A percentile compares a stretch with the other conserved stretches of the same genome.
Evolutionary conservation across 495 filamentous ascomycete genomes (phyloP).

Genomic region (Hypoxylon lienhwacheense): DNA sequence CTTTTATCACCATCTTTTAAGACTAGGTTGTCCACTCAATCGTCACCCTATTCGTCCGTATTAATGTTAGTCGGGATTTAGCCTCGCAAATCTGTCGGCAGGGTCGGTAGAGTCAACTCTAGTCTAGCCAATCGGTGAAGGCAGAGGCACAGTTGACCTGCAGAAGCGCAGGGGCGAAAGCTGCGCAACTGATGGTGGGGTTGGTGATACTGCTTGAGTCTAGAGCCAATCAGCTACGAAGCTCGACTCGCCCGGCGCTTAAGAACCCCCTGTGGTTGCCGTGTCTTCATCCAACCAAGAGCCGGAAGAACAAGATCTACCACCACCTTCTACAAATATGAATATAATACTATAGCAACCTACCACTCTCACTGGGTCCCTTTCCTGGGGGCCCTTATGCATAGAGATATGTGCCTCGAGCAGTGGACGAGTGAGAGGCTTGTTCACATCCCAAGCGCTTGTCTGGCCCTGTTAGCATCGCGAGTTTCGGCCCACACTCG

Average conservation of each 20-base stretch:
- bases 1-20: conserved; percentile 19
- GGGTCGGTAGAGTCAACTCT: conserved; percentile 3
- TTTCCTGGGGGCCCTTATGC: conserved; percentile 42
- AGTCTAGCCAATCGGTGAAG: conserved; percentile 25
- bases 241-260: conserved; percentile 29
- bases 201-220: conserved; percentile 22
- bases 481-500: conserved; percentile 33
- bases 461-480: conserved; percentile 31
- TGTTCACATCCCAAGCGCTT: conserved; percentile 41
- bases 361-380: conserved; percentile 41
- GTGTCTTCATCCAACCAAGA: conserved; percentile 32
- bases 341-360: conserved; percentile 37
- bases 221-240: conserved; percentile 23
- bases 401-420: conserved; percentile 39
- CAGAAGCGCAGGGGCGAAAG: conserved; percentile 21
- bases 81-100: conserved; percentile 7
- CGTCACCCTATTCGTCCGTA: conserved; percentile 13
- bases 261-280: conserved; percentile 26
- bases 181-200: conserved; percentile 18
- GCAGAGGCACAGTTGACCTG: conserved; percentile 28
- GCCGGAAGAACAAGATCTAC: conserved; percentile 26
- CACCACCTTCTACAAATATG: conserved; percentile 16
- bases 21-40: conserved; percentile 4
- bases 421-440: conserved; percentile 42
- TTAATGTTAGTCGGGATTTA: conserved; percentile 12